A percentile compares a stretch with the other conserved stretches of the same genome.
phyloP scores from a whole-genome alignment of 805 yeast species.

The Yamadazyma akitaensis region DNA sequence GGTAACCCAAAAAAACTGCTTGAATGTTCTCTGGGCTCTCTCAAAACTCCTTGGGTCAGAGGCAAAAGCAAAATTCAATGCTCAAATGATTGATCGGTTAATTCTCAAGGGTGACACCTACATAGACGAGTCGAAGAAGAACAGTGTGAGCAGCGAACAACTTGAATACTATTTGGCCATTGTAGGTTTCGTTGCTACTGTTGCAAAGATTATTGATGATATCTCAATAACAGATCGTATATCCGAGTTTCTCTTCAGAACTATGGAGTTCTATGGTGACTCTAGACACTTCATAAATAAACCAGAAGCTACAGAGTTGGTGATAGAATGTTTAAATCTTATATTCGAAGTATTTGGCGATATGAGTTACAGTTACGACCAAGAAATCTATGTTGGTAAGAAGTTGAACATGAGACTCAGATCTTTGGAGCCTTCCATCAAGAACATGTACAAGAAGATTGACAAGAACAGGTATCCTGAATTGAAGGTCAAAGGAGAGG shows the following conservation, averaged over 20 bases:
- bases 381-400: slow-evolving; percentile 58
- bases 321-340: slow-evolving; percentile 60
- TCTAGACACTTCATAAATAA: slow-evolving; percentile 16
- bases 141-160: slow-evolving; percentile 2
- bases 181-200: slow-evolving; percentile 51
- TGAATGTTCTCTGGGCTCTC: slow-evolving; percentile 38
- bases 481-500: slow-evolving; percentile 63
- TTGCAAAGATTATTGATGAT: slow-evolving; percentile 47
- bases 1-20: slow-evolving; percentile 27
- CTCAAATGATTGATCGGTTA: slow-evolving; percentile 24
- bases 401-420: slow-evolving; percentile 40
- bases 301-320: slow-evolving; percentile 33
- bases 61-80: slow-evolving; percentile 22
- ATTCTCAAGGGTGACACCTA: slow-evolving; percentile 19
- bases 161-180: slow-evolving; percentile 42
- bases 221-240: slow-evolving; percentile 43
- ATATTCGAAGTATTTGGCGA: slow-evolving; percentile 83
- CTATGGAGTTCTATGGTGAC: slow-evolving; percentile 12
- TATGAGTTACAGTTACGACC: slow-evolving; percentile 61
- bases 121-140: background rate
- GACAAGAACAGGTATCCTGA: slow-evolving; percentile 49
- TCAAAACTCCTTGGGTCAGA: slow-evolving; percentile 35
- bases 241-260: slow-evolving; percentile 42
- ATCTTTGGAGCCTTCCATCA: slow-evolving; percentile 14
- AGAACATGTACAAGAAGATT: slow-evolving; percentile 21